These are phyloP conservation scores for Erucastrum elatum DNA, from an alignment of 345 rosid genomes.

Conservation along the genomic window DNA sequence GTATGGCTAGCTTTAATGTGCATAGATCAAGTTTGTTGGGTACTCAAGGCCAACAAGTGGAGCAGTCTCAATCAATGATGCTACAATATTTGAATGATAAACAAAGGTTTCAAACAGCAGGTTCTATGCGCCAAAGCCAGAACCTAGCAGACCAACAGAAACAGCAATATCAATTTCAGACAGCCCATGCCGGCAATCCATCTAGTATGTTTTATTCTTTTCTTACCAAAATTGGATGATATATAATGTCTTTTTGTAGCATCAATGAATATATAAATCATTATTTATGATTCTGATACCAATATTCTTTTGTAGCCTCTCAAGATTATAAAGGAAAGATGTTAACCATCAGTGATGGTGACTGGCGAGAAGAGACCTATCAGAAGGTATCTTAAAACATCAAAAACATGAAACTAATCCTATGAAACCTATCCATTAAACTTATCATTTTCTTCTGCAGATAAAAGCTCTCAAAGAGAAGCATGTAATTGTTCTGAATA, in stretches of 20 bases:
- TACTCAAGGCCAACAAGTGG: conserved; percentile 55
- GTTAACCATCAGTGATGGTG: conserved; percentile 51
- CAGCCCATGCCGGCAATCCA: neutral
- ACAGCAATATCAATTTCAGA: neutral
- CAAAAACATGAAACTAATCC: neutral
- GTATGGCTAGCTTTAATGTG: conserved; percentile 41
- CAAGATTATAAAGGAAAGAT: conserved; percentile 61
- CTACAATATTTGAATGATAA: conserved; percentile 54
- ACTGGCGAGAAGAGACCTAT: conserved; percentile 85
- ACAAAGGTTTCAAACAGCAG: conserved; percentile 58
- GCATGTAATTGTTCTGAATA: conserved; percentile 42
- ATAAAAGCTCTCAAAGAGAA: conserved; percentile 37
- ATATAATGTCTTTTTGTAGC: neutral
- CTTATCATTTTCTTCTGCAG: neutral
- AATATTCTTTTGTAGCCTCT: conserved; percentile 47
- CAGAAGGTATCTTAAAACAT: conserved; percentile 56
- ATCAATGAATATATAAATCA: neutral
- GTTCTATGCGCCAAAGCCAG: conserved; percentile 48
- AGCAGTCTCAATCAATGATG: conserved; percentile 57
- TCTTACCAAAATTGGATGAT: neutral
- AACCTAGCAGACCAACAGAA: neutral
- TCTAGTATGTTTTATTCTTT: neutral
- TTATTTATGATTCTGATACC: neutral
- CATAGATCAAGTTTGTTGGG: conserved; percentile 45
- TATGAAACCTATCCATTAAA: neutral